These are phyloP conservation scores for Pichia pseudocactophila DNA, from an alignment of 805 yeast genomes.

Conservation along the genomic window DNA sequence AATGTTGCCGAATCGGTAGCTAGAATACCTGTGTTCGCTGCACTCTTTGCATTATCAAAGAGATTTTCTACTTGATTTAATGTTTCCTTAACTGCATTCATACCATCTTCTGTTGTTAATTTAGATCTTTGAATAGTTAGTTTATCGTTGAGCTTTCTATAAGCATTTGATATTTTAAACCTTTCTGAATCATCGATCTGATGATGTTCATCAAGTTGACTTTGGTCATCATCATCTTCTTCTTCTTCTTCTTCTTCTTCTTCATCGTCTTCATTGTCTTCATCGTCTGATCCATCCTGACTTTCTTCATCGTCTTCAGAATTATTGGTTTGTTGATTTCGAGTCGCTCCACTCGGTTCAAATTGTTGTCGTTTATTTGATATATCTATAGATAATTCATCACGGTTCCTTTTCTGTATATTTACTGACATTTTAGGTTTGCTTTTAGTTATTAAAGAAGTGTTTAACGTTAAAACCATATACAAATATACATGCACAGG, in stretches of 20 bases:
- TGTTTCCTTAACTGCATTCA: constrained; percentile 36
- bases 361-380: too few species aligned
- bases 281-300: not conserved
- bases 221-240: constrained; percentile 3
- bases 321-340: too few species aligned
- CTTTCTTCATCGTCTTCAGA: not conserved
- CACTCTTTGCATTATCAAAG: constrained; percentile 33
- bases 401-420: too few species aligned
- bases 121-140: constrained; percentile 34
- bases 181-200: constrained; percentile 13
- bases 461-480: too few species aligned
- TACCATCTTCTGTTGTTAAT: constrained; percentile 52
- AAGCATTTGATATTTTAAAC: constrained; percentile 20
- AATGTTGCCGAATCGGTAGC: constrained; percentile 63
- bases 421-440: too few species aligned
- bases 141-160: constrained; percentile 19
- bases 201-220: constrained; percentile 1
- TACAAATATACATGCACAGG: too few species aligned
- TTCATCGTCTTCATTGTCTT: not conserved
- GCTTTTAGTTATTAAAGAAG: too few species aligned
- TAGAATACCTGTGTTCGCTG: constrained; percentile 31
- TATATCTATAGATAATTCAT: too few species aligned
- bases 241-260: not conserved
- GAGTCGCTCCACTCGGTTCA: too few species aligned
- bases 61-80: constrained; percentile 38